Evolutionary conservation across 106 monocot genomes (phyloP).

Genomic region (Gastrodia elata): DNA sequence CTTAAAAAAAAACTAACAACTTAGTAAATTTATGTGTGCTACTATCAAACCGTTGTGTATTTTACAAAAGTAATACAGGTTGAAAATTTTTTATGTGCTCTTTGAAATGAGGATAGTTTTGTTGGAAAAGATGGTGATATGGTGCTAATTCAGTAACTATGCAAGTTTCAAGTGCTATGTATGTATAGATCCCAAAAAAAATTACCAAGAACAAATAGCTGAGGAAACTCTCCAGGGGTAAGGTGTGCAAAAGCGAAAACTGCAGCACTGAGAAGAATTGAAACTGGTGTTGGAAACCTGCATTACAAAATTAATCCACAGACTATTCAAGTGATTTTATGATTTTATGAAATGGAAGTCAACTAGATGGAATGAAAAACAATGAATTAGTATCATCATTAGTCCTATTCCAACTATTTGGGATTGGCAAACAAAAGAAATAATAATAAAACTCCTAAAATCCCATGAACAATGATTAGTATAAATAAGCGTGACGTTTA

Average conservation of each 20-base stretch:
- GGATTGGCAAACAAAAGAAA: background rate
- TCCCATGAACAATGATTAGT: background rate
- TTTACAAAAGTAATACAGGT: too few species aligned
- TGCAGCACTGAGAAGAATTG: constrained; percentile 68
- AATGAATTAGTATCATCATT: background rate
- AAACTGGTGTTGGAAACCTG: constrained; percentile 86
- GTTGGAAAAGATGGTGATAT: too few species aligned
- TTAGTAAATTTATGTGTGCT: too few species aligned
- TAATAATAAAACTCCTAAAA: background rate
- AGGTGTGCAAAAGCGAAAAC: constrained; percentile 86
- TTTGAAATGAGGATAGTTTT: too few species aligned
- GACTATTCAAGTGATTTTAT: background rate
- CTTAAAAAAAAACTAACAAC: too few species aligned
- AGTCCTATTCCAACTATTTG: background rate
- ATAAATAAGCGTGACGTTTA: background rate
- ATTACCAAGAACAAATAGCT: constrained; percentile 84
- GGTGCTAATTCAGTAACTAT: too few species aligned
- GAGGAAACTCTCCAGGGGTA: constrained; percentile 89
- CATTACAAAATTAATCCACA: constrained; percentile 4
- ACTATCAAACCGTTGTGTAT: too few species aligned
- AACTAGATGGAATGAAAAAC: background rate
- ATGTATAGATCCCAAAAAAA: too few species aligned
- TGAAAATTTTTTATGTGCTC: too few species aligned
- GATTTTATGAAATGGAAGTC: background rate
- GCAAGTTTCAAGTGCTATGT: too few species aligned